These are phyloP conservation scores for Hypoxylon sp. DNA, from an alignment of 2,329 filamentous ascomycete genomes.

Conservation along the genomic window DNA sequence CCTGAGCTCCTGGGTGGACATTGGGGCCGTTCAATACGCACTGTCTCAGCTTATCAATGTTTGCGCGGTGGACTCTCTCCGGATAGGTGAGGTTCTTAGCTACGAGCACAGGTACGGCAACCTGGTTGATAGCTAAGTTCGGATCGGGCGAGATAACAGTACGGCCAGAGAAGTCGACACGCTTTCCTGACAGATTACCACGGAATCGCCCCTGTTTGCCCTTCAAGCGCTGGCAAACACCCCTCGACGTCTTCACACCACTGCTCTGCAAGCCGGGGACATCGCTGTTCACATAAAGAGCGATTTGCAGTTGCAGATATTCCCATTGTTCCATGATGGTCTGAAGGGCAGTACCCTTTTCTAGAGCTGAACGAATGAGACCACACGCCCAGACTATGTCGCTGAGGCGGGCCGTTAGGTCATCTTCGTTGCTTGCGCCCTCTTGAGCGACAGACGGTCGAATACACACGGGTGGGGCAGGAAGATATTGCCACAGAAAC, in stretches of 20 bases:
- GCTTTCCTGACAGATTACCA: conserved; percentile 96
- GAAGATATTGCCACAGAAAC: conserved; percentile 97
- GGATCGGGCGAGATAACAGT: conserved; percentile 98
- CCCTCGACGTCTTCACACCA: conserved; percentile 89
- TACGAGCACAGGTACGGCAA: conserved; percentile 91
- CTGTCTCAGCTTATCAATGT: conserved; percentile 83
- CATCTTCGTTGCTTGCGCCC: conserved; percentile 93
- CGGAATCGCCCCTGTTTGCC: conserved; percentile 98
- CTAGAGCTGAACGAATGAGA: conserved; percentile 84
- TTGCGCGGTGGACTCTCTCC: conserved; percentile 86
- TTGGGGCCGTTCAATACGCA: conserved; percentile 82
- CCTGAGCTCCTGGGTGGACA: conserved; percentile 90
- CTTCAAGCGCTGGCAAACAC: conserved; percentile 95
- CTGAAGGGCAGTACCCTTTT: conserved; percentile 85
- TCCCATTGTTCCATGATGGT: conserved; percentile 99
- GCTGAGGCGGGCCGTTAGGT: conserved; percentile 95
- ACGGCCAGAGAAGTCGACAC: conserved; percentile 97
- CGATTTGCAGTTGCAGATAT: conserved; percentile 93
- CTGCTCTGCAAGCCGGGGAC: conserved; percentile 92
- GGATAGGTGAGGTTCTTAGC: conserved; percentile 97
- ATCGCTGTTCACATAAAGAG: conserved; percentile 98
- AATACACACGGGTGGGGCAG: conserved; percentile 93
- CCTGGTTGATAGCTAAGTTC: conserved; percentile 92
- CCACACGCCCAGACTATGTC: conserved; percentile 96
- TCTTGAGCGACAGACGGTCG: conserved; percentile 95